Percentiles rank a stretch among this genome's conserved stretches.
These are phyloP conservation scores for Begonia peltatifolia DNA, from an alignment of 306 rosid species.

Conservation along the genomic window DNA sequence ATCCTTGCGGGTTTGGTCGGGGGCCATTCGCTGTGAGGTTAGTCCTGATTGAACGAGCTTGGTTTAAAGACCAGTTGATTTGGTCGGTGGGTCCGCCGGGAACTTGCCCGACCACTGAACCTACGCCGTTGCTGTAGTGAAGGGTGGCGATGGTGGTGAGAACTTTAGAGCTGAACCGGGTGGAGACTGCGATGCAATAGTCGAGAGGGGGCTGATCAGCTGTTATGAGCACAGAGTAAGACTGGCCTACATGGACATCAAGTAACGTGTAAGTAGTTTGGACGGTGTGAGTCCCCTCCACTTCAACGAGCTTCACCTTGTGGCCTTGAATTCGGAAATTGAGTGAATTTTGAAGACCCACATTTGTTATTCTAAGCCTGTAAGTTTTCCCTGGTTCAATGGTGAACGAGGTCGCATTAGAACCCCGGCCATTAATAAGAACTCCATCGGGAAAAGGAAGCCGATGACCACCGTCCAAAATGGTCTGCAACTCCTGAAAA, in stretches of 20 bases:
- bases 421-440: slow-evolving; percentile 65
- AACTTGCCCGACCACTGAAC: slow-evolving; percentile 36
- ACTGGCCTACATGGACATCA: slow-evolving; percentile 87
- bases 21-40: slow-evolving; percentile 94
- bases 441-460: slow-evolving; percentile 64
- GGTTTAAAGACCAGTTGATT: slow-evolving; percentile 61
- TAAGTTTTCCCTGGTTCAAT: slow-evolving; percentile 84
- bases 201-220: slow-evolving; percentile 68
- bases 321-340: slow-evolving; percentile 83
- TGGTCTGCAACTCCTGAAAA: slow-evolving; percentile 33
- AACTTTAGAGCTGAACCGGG: slow-evolving; percentile 40
- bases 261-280: slow-evolving; percentile 61
- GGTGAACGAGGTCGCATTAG: slow-evolving; percentile 38
- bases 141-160: slow-evolving; percentile 50
- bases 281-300: slow-evolving; percentile 85
- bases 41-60: slow-evolving; percentile 87
- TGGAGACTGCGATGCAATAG: slow-evolving; percentile 51
- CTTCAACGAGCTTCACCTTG: slow-evolving; percentile 65
- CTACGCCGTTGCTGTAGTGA: slow-evolving; percentile 55
- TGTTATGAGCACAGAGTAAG: slow-evolving; percentile 75
- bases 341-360: slow-evolving; percentile 65
- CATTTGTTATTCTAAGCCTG: slow-evolving; percentile 78
- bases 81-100: slow-evolving; percentile 60
- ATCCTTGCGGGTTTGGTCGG: slow-evolving; percentile 94
- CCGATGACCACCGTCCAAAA: slow-evolving; percentile 58